Base-by-base conservation (phyloP, 805 yeast species). In the Lipomyces sp. region DNA sequence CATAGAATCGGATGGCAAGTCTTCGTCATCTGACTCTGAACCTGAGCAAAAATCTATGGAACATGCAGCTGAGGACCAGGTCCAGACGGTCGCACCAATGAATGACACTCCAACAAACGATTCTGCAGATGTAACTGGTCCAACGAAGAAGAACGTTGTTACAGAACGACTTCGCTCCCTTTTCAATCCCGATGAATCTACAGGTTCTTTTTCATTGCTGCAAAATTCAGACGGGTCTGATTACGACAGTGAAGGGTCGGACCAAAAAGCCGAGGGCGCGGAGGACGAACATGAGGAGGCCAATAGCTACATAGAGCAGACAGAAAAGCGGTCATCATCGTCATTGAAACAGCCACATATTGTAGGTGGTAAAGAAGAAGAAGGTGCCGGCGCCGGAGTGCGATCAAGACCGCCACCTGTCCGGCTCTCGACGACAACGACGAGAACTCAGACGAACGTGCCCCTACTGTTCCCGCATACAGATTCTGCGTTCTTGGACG, bases 401-500 rank as follows among this genome's bases (percentile, higher is more conserved):
- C 15, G 34, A 24, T 15, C 30, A 51, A 5, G 15, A 13, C 11
- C 29, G 8, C 48, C 15, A 42, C 7, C 15, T 3, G 24, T 15
- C 59, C 6, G 53, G 37, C 3, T 4, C 10, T 60, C 18, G 42
- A 57, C n/a, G 34, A 51, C 45, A 42, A 42, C 33, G 8, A 18
- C 42, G 33, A 53, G 48, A 8, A 15, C 48, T n/a, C 53, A 33
- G 32, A 58, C 56, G 37, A 56, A 77, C 51, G 73, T 78, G 57
- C 87, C 91, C 6, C 79, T 92, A 45, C 93, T 94, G 77, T 94
- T 96, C 83, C 80, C 88, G 1, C 98, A 94, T 75, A 79, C 82
- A 11, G 89, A 89, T 24, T 93, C 98, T 0, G 97, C 97, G 0
- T 94, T 91, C 78, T 80, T 94, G 69, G 85, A 85, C 60, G 88